Evolutionary conservation across 208 protist genomes (phyloP), one percentile per base, ranked within the genome.

Genomic region (Naegleria gruberi): DNA sequence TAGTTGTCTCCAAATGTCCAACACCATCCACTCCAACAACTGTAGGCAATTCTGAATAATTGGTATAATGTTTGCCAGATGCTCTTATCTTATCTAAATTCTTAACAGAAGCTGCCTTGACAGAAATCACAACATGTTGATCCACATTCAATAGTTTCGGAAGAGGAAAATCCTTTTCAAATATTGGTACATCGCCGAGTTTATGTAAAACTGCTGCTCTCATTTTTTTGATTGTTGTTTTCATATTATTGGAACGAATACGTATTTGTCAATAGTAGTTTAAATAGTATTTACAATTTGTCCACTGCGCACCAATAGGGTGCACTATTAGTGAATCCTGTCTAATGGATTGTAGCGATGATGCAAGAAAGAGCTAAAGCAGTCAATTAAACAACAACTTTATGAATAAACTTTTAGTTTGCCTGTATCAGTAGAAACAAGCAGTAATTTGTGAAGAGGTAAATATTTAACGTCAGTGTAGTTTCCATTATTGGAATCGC

Each of bases 391-490:
- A n/a, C n/a, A n/a, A n/a, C 46, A 55, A 55, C 46, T 47, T 65
- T 65, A 88, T 41, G n/a, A 43, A 26, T n/a, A 65, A 0, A 88
- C 44, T 65, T 42, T 40, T 7, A 88, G 5, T 65, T 57, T 51
- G 5, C 84, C 84, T 12, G 0, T 43, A 88, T 65, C 37, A 30
- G 84, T 65, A 0, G 84, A 15, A 23, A 65, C 8, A 0, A 88
- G 5, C 7, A 88, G 42, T 17, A 65, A 41, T 26, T 88, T 65
- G n/a, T 88, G 84, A 6, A 88, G 30, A 26, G 84, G 84, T 7
- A 88, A 41, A 65, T 88, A 88, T 43, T 65, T 88, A 2, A 88
- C 84, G 30, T 65, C 84, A 8, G 84, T 88, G 42, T 51, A 88
- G 8, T 87, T 87, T 1, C 12, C 81, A 84, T 17, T 46, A 30